Conservation (phyloP, 257 asterid genomes). For the Buddleja alternifolia region DNA sequence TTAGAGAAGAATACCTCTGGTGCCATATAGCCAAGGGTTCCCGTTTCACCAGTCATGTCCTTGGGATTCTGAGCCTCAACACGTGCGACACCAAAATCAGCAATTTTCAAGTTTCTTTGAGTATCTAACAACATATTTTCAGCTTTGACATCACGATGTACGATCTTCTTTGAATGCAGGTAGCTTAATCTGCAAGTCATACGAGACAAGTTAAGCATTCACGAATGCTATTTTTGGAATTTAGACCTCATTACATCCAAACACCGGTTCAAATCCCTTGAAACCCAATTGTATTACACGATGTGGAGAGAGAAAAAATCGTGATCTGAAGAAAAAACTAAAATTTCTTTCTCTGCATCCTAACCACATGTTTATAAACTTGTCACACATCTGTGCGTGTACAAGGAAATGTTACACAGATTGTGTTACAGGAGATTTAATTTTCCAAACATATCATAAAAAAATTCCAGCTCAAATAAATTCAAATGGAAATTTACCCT, state of each 20-base stretch:
- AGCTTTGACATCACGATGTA: constrained; percentile 97
- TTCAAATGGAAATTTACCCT: constrained; percentile 52
- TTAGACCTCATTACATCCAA: no score
- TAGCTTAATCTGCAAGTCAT: constrained; percentile 72
- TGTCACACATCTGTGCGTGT: no score
- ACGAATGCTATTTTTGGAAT: neutral
- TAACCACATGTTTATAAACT: no score
- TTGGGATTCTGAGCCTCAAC: constrained; percentile 94
- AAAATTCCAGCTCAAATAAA: neutral
- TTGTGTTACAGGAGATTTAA: no score
- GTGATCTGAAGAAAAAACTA: no score
- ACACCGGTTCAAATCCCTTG: no score
- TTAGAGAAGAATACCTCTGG: constrained; percentile 70
- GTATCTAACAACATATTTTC: constrained; percentile 87
- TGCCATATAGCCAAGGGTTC: constrained; percentile 98
- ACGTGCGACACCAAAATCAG: constrained; percentile 97
- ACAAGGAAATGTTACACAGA: no score
- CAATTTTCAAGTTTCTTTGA: constrained; percentile 66
- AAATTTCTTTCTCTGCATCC: no score
- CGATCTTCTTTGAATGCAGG: constrained; percentile 86
- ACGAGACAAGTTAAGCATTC: neutral
- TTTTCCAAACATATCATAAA: no score
- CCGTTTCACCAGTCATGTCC: constrained; percentile 99
- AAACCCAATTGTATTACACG: no score
- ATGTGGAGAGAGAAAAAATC: no score